phyloP scores from a whole-genome alignment of 2,329 filamentous ascomycete species.

The Coleophoma crateriformis region DNA sequence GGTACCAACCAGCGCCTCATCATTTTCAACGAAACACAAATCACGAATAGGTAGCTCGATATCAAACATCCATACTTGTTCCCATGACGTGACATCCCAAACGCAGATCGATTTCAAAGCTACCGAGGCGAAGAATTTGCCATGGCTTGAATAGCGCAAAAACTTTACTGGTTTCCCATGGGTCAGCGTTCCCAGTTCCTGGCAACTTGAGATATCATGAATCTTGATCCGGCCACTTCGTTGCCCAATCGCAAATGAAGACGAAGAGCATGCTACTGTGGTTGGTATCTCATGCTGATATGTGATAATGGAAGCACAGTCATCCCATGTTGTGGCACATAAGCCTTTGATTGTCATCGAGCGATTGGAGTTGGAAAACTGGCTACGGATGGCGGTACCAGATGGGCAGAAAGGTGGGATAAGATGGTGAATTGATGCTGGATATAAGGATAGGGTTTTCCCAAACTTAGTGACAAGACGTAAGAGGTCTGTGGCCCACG shows the following conservation, averaged over 20 bases:
- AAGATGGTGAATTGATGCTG: constrained; percentile 28
- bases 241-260: constrained; percentile 14
- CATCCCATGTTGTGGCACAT: constrained; percentile 19
- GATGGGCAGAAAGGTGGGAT: constrained; percentile 31
- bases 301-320: constrained; percentile 16
- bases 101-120: constrained; percentile 9
- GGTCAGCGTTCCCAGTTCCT: constrained; percentile 4
- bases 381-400: constrained; percentile 9
- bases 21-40: constrained; percentile 8
- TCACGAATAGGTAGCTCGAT: constrained; percentile 8
- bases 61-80: constrained; percentile 11
- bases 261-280: constrained; percentile 10
- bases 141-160: constrained; percentile 5
- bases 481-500: constrained; percentile 27
- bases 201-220: constrained; percentile 10
- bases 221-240: constrained; percentile 9
- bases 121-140: constrained; percentile 8
- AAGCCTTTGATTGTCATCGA: constrained; percentile 17
- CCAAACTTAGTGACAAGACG: constrained; percentile 28
- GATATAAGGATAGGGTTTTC: constrained; percentile 17
- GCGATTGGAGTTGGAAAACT: constrained; percentile 10
- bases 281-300: constrained; percentile 3
- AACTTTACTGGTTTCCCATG: constrained; percentile 10
- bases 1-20: constrained; percentile 13
- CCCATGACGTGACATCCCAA: constrained; percentile 14